These are phyloP conservation scores for Ascochyta lentis DNA, from an alignment of 2,329 filamentous ascomycete genomes.

Conservation along the genomic window DNA sequence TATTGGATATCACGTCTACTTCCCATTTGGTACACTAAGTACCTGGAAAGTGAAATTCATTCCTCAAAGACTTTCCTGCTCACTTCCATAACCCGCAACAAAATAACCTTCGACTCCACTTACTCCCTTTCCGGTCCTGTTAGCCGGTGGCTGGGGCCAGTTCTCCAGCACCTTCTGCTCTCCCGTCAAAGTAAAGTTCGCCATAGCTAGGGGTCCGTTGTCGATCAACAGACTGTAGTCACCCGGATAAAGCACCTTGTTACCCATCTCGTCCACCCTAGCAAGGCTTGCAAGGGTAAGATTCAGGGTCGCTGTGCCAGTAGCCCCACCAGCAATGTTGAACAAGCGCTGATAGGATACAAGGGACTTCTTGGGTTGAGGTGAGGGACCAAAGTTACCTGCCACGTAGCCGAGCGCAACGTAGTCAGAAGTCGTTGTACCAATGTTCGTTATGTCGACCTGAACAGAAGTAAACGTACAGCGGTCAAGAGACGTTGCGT, in stretches of 20 bases:
- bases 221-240: constrained; percentile 51
- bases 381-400: constrained; percentile 57
- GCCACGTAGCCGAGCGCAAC: constrained; percentile 60
- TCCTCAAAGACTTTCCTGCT: constrained; percentile 4
- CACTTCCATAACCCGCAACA: constrained; percentile 30
- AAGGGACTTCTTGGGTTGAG: constrained; percentile 62
- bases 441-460: constrained; percentile 58
- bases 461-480: constrained; percentile 52
- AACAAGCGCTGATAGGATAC: constrained; percentile 58
- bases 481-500: constrained; percentile 46
- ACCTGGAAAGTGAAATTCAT: too few relatives aligned
- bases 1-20: too few relatives aligned
- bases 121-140: constrained; percentile 29
- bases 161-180: constrained; percentile 29
- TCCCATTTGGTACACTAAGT: too few relatives aligned
- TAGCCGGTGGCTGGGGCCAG: constrained; percentile 38
- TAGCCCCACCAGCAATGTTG: constrained; percentile 48
- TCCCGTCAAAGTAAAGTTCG: constrained; percentile 36
- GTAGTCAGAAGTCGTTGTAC: constrained; percentile 59
- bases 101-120: constrained; percentile 30
- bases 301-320: constrained; percentile 47
- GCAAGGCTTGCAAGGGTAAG: constrained; percentile 60
- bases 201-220: constrained; percentile 21
- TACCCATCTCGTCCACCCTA: constrained; percentile 59
- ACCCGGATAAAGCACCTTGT: constrained; percentile 62